Percentiles rank a stretch among this genome's conserved stretches.
Evolutionary conservation across 2,329 filamentous ascomycete species (phyloP).

Genomic region (Epichloe uncinata): DNA sequence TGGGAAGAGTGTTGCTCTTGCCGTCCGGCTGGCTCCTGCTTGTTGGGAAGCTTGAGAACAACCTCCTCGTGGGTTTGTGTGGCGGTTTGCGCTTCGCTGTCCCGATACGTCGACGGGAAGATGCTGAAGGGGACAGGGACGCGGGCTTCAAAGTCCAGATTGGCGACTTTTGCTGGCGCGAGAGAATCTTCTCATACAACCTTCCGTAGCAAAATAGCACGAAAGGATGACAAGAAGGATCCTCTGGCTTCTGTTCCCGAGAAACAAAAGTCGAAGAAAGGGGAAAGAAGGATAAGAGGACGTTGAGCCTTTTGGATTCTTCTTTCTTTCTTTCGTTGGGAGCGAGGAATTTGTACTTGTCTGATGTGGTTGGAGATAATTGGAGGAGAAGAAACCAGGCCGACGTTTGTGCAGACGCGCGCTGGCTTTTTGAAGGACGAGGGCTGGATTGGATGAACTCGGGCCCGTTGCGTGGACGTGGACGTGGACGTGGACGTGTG

Average conservation of each 20-base stretch:
- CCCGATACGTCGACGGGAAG: constrained; percentile 95
- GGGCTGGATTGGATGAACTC: constrained; percentile 16
- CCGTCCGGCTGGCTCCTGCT: constrained; percentile 78
- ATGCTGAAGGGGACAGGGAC: constrained; percentile 99
- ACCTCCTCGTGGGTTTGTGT: constrained; percentile 72
- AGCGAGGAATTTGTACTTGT: constrained; percentile 6
- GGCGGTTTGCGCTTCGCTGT: constrained; percentile 34
- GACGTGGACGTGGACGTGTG: constrained; percentile 4
- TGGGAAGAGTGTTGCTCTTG: constrained; percentile 84
- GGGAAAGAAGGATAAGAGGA: constrained; percentile 19
- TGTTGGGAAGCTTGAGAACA: constrained; percentile 58
- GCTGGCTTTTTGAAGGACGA: constrained; percentile 28
- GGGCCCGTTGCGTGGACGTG: constrained; percentile 6
- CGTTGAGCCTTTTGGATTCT: constrained; percentile 22
- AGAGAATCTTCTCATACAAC: constrained; percentile 50
- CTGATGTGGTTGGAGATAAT: constrained; percentile 25
- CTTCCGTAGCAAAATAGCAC: constrained; percentile 42
- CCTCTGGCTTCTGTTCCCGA: constrained; percentile 50
- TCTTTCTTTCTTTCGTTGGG: constrained; percentile 16
- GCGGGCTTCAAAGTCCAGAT: constrained; percentile 99
- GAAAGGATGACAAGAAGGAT: constrained; percentile 59
- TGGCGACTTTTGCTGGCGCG: constrained; percentile 67
- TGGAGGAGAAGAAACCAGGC: constrained; percentile 21
- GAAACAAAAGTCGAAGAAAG: constrained; percentile 37
- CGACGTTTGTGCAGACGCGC: constrained; percentile 18